phyloP scores from a whole-genome alignment of 768 basidiomycete genomes.

The Pilatotrama ljubarskyi region DNA sequence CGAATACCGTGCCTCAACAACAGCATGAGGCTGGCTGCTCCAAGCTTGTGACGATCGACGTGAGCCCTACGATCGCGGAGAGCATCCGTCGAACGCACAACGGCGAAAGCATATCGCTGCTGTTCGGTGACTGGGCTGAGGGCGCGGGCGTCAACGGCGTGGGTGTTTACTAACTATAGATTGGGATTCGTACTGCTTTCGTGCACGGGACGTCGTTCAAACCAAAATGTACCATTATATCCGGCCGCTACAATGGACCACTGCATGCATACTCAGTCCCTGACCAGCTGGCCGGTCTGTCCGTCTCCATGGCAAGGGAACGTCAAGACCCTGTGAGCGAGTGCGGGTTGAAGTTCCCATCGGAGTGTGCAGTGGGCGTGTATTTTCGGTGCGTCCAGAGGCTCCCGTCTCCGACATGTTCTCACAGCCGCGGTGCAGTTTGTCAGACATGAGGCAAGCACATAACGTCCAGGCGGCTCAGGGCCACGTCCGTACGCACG shows the following conservation, averaged over 20 bases:
- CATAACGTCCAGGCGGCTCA: conserved; percentile 1
- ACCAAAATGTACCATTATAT: conserved; percentile 23
- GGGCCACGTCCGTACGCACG: conserved; percentile 6
- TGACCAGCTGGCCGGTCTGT: background rate
- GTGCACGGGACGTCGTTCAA: conserved; percentile 17
- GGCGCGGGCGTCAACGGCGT: conserved; percentile 28
- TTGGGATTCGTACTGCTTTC: conserved; percentile 6
- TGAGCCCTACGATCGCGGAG: conserved; percentile 91
- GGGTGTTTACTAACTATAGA: conserved; percentile 26
- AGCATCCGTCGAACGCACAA: conserved; percentile 94
- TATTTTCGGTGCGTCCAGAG: conserved; percentile 12
- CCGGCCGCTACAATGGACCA: conserved; percentile 18
- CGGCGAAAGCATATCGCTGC: conserved; percentile 86
- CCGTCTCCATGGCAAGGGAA: conserved; percentile 20
- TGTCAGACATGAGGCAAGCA: background rate
- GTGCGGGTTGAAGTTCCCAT: conserved; percentile 5
- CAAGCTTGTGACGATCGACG: conserved; percentile 88
- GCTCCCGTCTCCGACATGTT: background rate
- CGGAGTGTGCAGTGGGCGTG: background rate
- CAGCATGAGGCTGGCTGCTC: conserved; percentile 60
- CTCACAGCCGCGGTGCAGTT: conserved; percentile 12
- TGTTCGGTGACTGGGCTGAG: conserved; percentile 84
- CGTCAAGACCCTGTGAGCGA: background rate
- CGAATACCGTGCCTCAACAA: conserved; percentile 91
- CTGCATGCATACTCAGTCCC: conserved; percentile 4